Conservation (phyloP, 148 eudicot species). For the Rhododendron ovatum region DNA sequence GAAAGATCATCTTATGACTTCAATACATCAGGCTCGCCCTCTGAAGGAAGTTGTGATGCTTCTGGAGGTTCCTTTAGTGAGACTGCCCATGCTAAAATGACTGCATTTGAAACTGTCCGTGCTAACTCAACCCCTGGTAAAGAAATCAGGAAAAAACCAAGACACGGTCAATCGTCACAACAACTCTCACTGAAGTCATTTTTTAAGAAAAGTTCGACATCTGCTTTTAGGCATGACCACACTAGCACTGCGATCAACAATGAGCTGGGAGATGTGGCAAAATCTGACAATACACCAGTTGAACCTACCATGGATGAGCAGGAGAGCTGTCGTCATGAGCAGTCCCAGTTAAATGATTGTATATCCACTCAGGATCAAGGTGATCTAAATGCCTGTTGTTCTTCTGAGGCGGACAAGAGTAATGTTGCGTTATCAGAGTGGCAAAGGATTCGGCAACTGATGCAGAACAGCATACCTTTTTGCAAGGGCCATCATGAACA, state of each 20-base stretch:
- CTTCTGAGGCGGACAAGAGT: conserved; percentile 46
- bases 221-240: conserved; percentile 14
- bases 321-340: conserved; percentile 15
- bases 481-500: conserved; percentile 91
- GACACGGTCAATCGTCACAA: conserved; percentile 60
- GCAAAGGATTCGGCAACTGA: conserved; percentile 88
- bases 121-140: conserved; percentile 18
- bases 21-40: conserved; percentile 13
- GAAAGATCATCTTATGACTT: conserved; percentile 21
- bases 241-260: conserved; percentile 20
- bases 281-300: conserved; percentile 15
- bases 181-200: conserved; percentile 84
- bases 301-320: conserved; percentile 17
- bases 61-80: conserved; percentile 4
- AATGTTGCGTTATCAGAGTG: conserved; percentile 65
- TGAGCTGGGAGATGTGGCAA: conserved; percentile 26
- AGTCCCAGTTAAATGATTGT: conserved; percentile 16
- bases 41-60: conserved; percentile 7
- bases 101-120: conserved; percentile 10
- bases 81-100: conserved; percentile 1
- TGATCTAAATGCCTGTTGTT: conserved; percentile 15
- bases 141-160: conserved; percentile 56
- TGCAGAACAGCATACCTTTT: conserved; percentile 87
- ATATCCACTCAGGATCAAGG: conserved; percentile 25
- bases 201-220: conserved; percentile 45